These are phyloP conservation scores for Tylopilus orsonianus DNA, from an alignment of 1,284 basidiomycete genomes.

Conservation along the genomic window DNA sequence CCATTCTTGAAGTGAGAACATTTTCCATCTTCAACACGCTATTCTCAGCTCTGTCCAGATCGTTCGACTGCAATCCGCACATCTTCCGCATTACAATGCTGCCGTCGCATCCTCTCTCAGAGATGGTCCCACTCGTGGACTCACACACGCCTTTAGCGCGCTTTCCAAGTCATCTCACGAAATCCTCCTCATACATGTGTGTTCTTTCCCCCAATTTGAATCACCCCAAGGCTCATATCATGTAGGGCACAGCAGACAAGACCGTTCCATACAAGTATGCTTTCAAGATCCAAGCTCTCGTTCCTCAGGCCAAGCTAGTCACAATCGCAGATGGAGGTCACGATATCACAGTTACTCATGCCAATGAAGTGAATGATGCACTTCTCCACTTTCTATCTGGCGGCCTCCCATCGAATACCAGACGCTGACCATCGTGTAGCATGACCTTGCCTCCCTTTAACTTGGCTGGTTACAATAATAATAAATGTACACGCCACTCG, in stretches of 20 bases:
- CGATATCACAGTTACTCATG: constrained; percentile 61
- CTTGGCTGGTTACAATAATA: constrained; percentile 1
- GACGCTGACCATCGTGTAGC: background rate
- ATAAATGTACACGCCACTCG: constrained; percentile 1
- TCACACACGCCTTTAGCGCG: constrained; percentile 49
- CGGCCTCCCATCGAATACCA: background rate
- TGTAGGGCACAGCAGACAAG: constrained; percentile 64
- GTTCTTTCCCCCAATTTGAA: constrained; percentile 22
- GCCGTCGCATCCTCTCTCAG: constrained; percentile 73
- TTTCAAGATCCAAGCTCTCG: constrained; percentile 47
- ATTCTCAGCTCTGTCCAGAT: constrained; percentile 38
- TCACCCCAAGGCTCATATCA: background rate
- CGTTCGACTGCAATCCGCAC: constrained; percentile 69
- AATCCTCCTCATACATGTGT: constrained; percentile 64
- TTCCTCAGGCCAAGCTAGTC: constrained; percentile 55
- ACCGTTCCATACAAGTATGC: constrained; percentile 66
- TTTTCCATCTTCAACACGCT: background rate
- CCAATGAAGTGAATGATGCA: constrained; percentile 41
- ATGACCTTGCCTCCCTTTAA: background rate
- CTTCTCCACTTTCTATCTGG: constrained; percentile 41
- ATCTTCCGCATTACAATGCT: constrained; percentile 68
- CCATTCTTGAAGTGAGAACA: constrained; percentile 39
- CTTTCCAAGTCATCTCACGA: constrained; percentile 47
- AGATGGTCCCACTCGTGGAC: constrained; percentile 68
- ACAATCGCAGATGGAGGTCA: constrained; percentile 62